These are phyloP conservation scores for Diplosphaera chodatii DNA, from an alignment of 139 green algal species.

Conservation along the genomic window DNA sequence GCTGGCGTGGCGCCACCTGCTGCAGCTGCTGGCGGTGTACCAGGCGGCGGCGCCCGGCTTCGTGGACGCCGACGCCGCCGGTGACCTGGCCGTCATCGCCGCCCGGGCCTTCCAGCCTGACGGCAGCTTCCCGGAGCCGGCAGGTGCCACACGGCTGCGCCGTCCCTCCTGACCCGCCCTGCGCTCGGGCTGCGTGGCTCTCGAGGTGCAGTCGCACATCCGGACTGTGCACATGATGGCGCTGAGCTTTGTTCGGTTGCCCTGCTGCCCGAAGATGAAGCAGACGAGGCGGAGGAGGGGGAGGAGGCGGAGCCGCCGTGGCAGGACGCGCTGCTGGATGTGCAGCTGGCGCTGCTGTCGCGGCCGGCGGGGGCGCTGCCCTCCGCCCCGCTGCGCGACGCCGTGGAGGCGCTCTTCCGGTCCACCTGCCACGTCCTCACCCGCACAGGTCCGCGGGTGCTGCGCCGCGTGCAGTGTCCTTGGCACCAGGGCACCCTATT, in stretches of 20 bases:
- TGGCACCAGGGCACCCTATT: no score
- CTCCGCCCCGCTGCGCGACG: conserved; percentile 52
- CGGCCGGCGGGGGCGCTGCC: conserved; percentile 37
- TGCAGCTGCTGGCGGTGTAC: conserved; percentile 57
- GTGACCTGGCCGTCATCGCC: conserved; percentile 32
- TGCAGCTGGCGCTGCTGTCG: conserved; percentile 64
- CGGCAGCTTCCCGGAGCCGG: neutral
- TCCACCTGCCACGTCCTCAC: conserved; percentile 34
- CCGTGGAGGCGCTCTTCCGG: conserved; percentile 59
- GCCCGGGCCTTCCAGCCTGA: conserved; percentile 19
- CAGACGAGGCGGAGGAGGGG: neutral
- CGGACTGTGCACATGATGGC: no score
- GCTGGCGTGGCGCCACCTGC: conserved; percentile 32
- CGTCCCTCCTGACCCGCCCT: no score
- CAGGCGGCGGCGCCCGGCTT: conserved; percentile 35
- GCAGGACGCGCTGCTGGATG: conserved; percentile 71
- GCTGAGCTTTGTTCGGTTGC: no score
- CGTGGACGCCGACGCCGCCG: conserved; percentile 39
- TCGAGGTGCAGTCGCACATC: no score
- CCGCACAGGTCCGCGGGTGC: conserved; percentile 9
- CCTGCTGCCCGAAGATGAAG: neutral
- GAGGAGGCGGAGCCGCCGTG: conserved; percentile 34
- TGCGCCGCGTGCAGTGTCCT: no score
- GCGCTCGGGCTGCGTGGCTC: conserved; percentile 11
- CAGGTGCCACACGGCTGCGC: neutral